These are phyloP conservation scores for Cyberlindnera euphorbiiphila DNA, from an alignment of 805 yeast genomes.

Conservation along the genomic window DNA sequence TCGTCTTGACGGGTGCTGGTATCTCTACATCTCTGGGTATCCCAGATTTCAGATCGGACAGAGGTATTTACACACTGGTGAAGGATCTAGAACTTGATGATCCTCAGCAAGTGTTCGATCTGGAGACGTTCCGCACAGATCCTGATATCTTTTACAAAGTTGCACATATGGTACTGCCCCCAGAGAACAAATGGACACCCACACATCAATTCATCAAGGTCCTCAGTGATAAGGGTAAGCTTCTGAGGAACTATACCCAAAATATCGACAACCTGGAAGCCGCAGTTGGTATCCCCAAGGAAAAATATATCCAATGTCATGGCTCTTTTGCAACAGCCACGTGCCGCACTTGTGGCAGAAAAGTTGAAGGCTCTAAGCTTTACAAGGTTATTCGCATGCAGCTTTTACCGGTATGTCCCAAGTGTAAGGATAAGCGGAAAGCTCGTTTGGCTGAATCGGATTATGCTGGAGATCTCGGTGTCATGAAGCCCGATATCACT, in stretches of 20 bases:
- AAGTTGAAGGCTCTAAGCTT: conserved; percentile 61
- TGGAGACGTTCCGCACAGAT: conserved; percentile 64
- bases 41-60: conserved; percentile 88
- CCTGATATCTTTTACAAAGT: conserved; percentile 83
- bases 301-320: conserved; percentile 81
- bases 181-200: conserved; percentile 62
- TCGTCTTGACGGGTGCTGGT: conserved; percentile 91
- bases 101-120: conserved; percentile 87
- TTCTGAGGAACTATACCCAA: conserved; percentile 83
- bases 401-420: conserved; percentile 69
- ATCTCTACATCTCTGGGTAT: conserved; percentile 86
- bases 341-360: conserved; percentile 70
- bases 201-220: conserved; percentile 75
- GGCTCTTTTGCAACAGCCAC: conserved; percentile 89
- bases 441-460: conserved; percentile 27
- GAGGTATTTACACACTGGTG: conserved; percentile 75
- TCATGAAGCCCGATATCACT: conserved; percentile 88
- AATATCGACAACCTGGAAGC: conserved; percentile 85
- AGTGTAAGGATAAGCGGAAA: conserved; percentile 47
- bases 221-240: conserved; percentile 70
- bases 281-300: conserved; percentile 67
- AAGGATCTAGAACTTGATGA: conserved; percentile 68
- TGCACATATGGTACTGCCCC: conserved; percentile 82
- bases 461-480: conserved; percentile 57
- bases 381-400: conserved; percentile 54